A percentile compares a stretch with the other conserved stretches of the same genome.
Evolutionary conservation across 2,329 filamentous ascomycete species (phyloP).

Genomic region (Endocalyx cinctus): DNA sequence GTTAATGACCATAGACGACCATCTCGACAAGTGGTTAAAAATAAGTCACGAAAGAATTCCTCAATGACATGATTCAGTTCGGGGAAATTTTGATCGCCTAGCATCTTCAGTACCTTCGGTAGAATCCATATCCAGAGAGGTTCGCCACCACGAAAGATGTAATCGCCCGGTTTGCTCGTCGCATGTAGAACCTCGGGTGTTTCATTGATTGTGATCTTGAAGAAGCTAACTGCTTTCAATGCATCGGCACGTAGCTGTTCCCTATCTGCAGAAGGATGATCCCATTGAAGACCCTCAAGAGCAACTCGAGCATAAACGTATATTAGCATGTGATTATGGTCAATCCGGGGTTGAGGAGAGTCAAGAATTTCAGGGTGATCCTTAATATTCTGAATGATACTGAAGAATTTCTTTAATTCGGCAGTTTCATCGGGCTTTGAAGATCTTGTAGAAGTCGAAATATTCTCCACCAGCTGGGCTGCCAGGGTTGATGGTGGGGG

Average conservation of each 20-base stretch:
- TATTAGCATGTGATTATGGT: conserved; percentile 80
- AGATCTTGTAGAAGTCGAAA: conserved; percentile 60
- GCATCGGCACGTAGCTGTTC: conserved; percentile 55
- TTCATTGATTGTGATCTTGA: conserved; percentile 69
- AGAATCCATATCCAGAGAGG: conserved; percentile 64
- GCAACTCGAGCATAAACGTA: conserved; percentile 79
- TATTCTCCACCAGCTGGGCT: conserved; percentile 79
- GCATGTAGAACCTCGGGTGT: conserved; percentile 64
- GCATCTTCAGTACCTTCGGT: conserved; percentile 52
- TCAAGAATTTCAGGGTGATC: conserved; percentile 51
- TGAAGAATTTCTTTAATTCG: conserved; percentile 68
- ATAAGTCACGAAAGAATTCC: conserved; percentile 45
- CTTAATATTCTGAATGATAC: conserved; percentile 51
- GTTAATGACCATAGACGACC: conserved; percentile 45
- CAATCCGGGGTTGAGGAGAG: conserved; percentile 59
- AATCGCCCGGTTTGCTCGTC: conserved; percentile 33
- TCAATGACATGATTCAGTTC: conserved; percentile 48
- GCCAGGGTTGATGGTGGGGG: conserved; percentile 77
- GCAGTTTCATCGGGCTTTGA: conserved; percentile 62
- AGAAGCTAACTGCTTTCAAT: conserved; percentile 70
- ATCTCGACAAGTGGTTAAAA: conserved; percentile 39
- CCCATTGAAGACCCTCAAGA: conserved; percentile 62
- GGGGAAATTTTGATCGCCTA: conserved; percentile 47
- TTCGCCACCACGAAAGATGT: conserved; percentile 51
- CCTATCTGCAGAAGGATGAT: conserved; percentile 62